Evolutionary conservation across 2,329 filamentous ascomycete genomes (phyloP), one percentile per base, ranked within the genome.

Genomic region (Fusarium continuum): DNA sequence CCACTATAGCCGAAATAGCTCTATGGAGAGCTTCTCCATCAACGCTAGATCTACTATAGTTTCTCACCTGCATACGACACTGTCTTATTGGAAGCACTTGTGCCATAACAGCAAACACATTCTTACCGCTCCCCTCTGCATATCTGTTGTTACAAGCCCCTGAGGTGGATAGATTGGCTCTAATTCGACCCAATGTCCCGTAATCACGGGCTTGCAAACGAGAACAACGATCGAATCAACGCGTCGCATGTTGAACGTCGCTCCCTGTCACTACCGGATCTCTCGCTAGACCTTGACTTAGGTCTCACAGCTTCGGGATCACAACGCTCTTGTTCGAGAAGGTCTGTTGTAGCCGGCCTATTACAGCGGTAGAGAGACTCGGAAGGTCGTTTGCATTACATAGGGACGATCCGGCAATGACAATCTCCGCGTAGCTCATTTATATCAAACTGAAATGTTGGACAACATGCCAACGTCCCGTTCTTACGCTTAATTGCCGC

Each of bases 361-460:
- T 39, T 25, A 53, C 59, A 53, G 19, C 39, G 36, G 14, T 23
- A 60, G 28, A 31, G 28, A 46, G 44, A 29, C 39, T 36, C 59
- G 61, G 56, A 60, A 53, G 47, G 14, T 10, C 46, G 66, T 63
- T 70, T 70, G 66, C 48, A 59, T 67, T 39, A 36, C 61, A 61
- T 62, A 11, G 29, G 22, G 19, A 51, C 25, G 49, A 52, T 28
- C 53, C 51, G 46, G 51, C 43, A 61, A 59, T 51, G 56, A 20
- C 39, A 59, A 55, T 51, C 28, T 67, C 44, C 44, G 58, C 26
- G 40, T 55, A 34, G 23, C 14, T 53, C 38, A 54, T 53, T 20
- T 50, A 48, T 41, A 22, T 43, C 54, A 47, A 38, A 55, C 45
- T 22, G n/a, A 31, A 16, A 11, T 49, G 54, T 60, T 39, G 16